These are phyloP conservation scores for Chaetomium strumarium DNA, from an alignment of 2,329 filamentous ascomycete species.

Conservation along the genomic window DNA sequence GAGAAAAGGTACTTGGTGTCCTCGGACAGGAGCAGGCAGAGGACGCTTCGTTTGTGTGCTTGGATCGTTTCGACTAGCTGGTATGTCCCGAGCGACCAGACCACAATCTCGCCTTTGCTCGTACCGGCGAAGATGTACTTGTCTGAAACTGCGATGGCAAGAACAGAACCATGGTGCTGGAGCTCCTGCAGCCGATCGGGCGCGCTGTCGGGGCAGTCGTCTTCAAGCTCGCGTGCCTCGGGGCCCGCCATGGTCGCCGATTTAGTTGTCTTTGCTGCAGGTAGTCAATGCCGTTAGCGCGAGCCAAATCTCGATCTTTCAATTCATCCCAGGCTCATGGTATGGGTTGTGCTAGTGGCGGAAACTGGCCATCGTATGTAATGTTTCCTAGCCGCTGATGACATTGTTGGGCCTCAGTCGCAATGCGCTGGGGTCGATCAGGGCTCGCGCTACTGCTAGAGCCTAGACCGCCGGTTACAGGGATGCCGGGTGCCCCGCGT, in stretches of 20 bases:
- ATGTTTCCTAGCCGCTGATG: conserved; percentile 7
- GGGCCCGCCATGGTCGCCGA: conserved; percentile 16
- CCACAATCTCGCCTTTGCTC: conserved; percentile 86
- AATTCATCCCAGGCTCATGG: not conserved
- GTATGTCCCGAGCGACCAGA: conserved; percentile 86
- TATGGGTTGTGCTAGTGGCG: not conserved
- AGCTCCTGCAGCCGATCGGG: conserved; percentile 71
- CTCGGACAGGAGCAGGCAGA: conserved; percentile 72
- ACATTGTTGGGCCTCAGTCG: conserved; percentile 10
- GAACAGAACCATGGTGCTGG: conserved; percentile 70
- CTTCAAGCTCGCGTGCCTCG: conserved; percentile 22
- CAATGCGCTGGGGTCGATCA: not conserved
- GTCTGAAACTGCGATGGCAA: conserved; percentile 75
- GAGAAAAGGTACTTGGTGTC: conserved; percentile 73
- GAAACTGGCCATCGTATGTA: not conserved
- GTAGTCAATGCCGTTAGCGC: not conserved
- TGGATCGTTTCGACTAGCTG: conserved; percentile 72
- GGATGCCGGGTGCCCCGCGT: conserved; percentile 13
- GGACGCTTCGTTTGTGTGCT: conserved; percentile 85
- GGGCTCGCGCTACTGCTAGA: conserved; percentile 12
- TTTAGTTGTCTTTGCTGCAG: not conserved
- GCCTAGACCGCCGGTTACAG: conserved; percentile 11
- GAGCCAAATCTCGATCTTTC: not conserved
- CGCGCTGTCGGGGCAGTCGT: conserved; percentile 26
- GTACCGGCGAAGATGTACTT: conserved; percentile 85